Evolutionary conservation across 306 rosid species (phyloP), one percentile per base, ranked within the genome.

Genomic region (Dalbergia cultrata): DNA sequence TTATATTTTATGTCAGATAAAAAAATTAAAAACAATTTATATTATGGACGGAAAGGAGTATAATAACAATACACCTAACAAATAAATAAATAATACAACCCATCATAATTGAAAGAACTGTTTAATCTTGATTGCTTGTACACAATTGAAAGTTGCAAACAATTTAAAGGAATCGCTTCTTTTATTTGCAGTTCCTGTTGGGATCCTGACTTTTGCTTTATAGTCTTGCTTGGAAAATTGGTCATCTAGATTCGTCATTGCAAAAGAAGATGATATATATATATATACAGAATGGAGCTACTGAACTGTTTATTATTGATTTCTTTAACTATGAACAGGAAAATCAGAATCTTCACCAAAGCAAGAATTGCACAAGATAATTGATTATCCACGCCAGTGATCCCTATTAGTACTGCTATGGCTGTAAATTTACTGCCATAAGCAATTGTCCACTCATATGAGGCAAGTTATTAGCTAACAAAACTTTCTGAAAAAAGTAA

Each of bases 161-260:
- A 62, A 14, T 54, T 50, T 53, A 54, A 50, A 53, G 43, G n/a
- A 74, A 17, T 49, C 54, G 44, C 35, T 69, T 76, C 17, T 79
- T 64, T 82, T 34, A 61, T 69, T 13, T 75, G 54, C 41, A 67
- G 53, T 35, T 64, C 56, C 86, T 63, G 64, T 74, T 54, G 58
- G 43, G 14, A 79, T 62, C 73, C 66, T 70, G 61, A 61, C 52
- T 74, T 44, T 43, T 69, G 74, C 84, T 69, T 84, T 76, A 14
- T 39, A 66, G 75, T 37, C 75, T 86, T 83, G 67, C 89, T 72
- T 80, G 76, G 58, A 47, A 77, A 45, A 76, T 26, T 47, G 83
- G 56, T 62, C 52, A 76, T 73, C 81, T 19, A 73, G 79, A 76
- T 80, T 62, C 83, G 66, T 83, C 59, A 12, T 17, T 63, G 65